Conservation (phyloP, 768 basidiomycete species). For the Trametes elegans region DNA sequence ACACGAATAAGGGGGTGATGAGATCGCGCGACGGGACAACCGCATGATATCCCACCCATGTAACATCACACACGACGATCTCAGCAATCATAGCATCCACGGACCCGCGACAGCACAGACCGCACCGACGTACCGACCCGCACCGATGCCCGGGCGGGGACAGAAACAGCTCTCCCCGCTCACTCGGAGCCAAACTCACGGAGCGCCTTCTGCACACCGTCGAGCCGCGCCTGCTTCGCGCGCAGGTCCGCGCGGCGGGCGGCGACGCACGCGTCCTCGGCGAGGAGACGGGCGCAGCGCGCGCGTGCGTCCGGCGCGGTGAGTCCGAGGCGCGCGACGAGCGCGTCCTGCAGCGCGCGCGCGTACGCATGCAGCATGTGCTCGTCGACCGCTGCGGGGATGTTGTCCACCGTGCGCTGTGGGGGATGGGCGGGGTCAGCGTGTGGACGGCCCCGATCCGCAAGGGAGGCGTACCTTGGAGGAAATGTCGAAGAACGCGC, state of each 20-base stretch:
- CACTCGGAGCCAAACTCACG: constrained; percentile 34
- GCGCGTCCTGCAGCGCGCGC: constrained; percentile 30
- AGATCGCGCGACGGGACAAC: too few species aligned
- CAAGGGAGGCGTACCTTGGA: background rate
- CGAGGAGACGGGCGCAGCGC: constrained; percentile 40
- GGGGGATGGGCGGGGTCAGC: background rate
- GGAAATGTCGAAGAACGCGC: constrained; percentile 2
- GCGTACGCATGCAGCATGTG: constrained; percentile 36
- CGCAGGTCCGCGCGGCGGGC: constrained; percentile 35
- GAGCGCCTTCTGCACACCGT: constrained; percentile 36
- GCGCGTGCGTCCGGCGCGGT: constrained; percentile 32
- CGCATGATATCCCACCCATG: too few species aligned
- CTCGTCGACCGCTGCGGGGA: constrained; percentile 19
- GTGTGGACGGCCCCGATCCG: too few species aligned
- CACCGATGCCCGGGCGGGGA: too few species aligned
- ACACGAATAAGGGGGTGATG: too few species aligned
- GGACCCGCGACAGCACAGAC: too few species aligned
- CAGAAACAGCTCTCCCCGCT: too few species aligned
- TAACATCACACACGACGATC: too few species aligned
- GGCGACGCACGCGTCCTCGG: constrained; percentile 42
- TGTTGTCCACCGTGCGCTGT: constrained; percentile 20
- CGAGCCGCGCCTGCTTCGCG: constrained; percentile 35
- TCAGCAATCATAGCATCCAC: too few species aligned
- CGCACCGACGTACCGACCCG: too few species aligned
- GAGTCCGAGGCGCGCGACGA: constrained; percentile 36